These are phyloP conservation scores for Saccharomyces uvarum DNA, from an alignment of 1,139 yeast species.

Conservation along the genomic window DNA sequence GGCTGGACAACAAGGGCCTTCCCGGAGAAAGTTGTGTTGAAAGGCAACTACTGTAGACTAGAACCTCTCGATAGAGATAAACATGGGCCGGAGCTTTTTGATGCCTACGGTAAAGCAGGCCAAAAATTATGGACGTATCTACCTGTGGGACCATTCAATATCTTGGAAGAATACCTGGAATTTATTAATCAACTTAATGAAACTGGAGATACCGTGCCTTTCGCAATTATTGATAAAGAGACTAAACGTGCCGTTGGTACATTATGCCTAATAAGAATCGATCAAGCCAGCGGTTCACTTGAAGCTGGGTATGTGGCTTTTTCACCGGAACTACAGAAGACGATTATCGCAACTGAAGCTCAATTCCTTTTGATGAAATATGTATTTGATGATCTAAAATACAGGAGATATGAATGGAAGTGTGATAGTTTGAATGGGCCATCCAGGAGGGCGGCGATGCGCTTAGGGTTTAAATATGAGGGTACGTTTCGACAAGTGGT, in stretches of 20 bases:
- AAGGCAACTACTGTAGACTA: conserved; percentile 12
- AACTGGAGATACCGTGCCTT: conserved; percentile 8
- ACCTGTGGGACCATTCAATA: conserved; percentile 13
- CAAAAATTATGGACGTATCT: conserved; percentile 14
- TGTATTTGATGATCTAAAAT: conserved; percentile 27
- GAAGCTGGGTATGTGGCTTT: conserved; percentile 31
- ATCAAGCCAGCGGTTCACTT: conserved; percentile 20
- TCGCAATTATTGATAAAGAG: conserved; percentile 20
- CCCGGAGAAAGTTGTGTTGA: conserved; percentile 8
- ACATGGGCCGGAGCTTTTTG: conserved; percentile 12
- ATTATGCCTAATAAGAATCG: conserved; percentile 22
- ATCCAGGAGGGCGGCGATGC: conserved; percentile 28
- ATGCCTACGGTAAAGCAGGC: conserved; percentile 6
- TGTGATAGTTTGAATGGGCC: conserved; percentile 30
- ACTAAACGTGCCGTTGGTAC: conserved; percentile 26
- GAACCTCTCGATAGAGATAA: conserved; percentile 13
- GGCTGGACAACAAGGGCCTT: conserved; percentile 10
- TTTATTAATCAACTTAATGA: conserved; percentile 1
- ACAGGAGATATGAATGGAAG: conserved; percentile 33
- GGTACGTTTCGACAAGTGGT: conserved; percentile 30
- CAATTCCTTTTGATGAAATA: conserved; percentile 26
- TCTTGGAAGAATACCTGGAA: conserved; percentile 2
- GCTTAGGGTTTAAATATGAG: conserved; percentile 31
- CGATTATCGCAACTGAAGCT: conserved; percentile 30
- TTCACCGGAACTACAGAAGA: conserved; percentile 23